These are phyloP conservation scores for Rhizoclosmatium sp. DNA, from an alignment of 192 early-diverging fungal genomes.

Conservation along the genomic window DNA sequence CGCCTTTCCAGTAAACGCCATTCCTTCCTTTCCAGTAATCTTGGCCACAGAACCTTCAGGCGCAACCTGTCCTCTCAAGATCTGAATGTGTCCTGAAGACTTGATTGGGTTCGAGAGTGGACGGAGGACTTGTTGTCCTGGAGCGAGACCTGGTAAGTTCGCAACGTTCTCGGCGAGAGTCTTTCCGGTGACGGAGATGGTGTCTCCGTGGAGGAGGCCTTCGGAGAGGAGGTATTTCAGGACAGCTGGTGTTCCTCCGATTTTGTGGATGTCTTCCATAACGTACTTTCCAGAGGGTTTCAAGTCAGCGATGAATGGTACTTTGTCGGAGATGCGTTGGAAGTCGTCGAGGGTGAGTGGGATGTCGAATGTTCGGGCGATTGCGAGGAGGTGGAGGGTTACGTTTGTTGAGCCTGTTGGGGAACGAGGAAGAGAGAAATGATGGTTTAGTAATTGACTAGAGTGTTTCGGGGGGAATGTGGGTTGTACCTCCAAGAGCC, in stretches of 20 bases:
- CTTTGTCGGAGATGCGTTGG: slow-evolving; percentile 87
- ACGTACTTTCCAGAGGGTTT: slow-evolving; percentile 99
- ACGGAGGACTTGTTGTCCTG: slow-evolving; percentile 87
- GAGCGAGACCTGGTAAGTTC: slow-evolving; percentile 74
- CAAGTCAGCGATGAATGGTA: slow-evolving; percentile 96
- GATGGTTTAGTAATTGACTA: not conserved
- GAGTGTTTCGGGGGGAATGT: not conserved
- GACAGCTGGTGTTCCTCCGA: slow-evolving; percentile 95
- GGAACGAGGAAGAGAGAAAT: not conserved
- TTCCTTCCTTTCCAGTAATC: slow-evolving; percentile 99
- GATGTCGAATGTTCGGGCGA: slow-evolving; percentile 84
- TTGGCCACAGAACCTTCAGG: slow-evolving; percentile 97
- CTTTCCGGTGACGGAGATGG: slow-evolving; percentile 97
- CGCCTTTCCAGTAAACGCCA: slow-evolving; percentile 86
- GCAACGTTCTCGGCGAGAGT: slow-evolving; percentile 93
- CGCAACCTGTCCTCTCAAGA: slow-evolving; percentile 92
- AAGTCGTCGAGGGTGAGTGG: slow-evolving; percentile 92
- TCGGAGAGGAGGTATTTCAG: slow-evolving; percentile 92
- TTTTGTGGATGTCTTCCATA: slow-evolving; percentile 92
- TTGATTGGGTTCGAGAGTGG: slow-evolving; percentile 91
- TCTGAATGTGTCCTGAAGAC: slow-evolving; percentile 92
- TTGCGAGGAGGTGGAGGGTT: slow-evolving; percentile 93
- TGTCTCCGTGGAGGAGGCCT: slow-evolving; percentile 85
- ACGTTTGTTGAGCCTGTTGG: slow-evolving; percentile 89
- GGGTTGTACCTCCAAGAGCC: slow-evolving; percentile 80